These are phyloP conservation scores for Volvariella volvacea DNA, from an alignment of 1,284 basidiomycete genomes.

Conservation along the genomic window DNA sequence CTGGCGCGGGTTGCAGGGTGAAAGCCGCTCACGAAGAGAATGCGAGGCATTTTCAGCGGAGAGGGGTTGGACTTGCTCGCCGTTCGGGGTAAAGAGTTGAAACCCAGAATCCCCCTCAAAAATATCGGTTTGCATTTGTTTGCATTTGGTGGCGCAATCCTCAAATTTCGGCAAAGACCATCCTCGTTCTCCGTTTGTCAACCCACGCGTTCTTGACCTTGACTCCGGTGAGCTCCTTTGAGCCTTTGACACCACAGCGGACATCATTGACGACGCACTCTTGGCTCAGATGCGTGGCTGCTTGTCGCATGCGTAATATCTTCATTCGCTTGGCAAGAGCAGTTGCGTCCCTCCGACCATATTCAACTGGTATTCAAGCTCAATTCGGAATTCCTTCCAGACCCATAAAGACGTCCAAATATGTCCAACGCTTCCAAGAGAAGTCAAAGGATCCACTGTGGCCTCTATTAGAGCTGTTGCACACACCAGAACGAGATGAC, in stretches of 20 bases:
- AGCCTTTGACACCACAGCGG: neutral
- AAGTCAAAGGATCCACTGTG: constrained; percentile 25
- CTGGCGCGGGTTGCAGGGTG: constrained; percentile 71
- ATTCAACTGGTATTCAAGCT: neutral
- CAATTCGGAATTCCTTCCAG: constrained; percentile 9
- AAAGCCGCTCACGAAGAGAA: constrained; percentile 85
- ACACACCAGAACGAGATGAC: constrained; percentile 12
- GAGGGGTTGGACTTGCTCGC: constrained; percentile 1
- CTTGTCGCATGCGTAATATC: constrained; percentile 18
- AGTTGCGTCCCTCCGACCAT: constrained; percentile 1
- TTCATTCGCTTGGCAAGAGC: constrained; percentile 12
- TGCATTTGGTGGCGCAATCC: constrained; percentile 27
- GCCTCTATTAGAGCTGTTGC: constrained; percentile 20
- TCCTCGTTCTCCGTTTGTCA: too few species aligned
- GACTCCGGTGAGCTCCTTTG: too few species aligned
- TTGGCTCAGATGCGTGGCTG: constrained; percentile 15
- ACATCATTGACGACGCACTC: neutral
- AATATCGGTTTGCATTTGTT: constrained; percentile 29
- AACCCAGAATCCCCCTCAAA: constrained; percentile 8
- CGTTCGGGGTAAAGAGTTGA: constrained; percentile 12
- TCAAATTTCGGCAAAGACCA: neutral
- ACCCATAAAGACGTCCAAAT: constrained; percentile 16
- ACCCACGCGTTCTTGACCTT: too few species aligned
- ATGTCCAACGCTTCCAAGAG: constrained; percentile 21
- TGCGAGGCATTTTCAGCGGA: constrained; percentile 53